phyloP scores from a whole-genome alignment of 106 monocot genomes.

The Vanilla planifolia region DNA sequence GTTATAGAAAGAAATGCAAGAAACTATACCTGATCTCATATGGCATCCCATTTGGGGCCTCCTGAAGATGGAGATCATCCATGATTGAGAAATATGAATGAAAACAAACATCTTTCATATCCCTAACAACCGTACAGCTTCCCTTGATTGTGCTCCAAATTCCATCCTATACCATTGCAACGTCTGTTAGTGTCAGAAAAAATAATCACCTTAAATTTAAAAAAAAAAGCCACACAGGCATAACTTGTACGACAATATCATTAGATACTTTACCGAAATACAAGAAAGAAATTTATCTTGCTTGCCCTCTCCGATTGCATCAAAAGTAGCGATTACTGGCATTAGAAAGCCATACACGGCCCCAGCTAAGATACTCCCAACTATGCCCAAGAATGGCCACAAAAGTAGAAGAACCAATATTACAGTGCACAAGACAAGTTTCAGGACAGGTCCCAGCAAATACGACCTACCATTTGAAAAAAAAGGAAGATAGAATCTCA shows the following conservation, averaged over 20 bases:
- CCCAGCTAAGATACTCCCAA: slow-evolving; percentile 58
- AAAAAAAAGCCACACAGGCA: not conserved
- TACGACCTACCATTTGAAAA: slow-evolving; percentile 58
- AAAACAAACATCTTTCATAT: slow-evolving; percentile 72
- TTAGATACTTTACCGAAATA: slow-evolving; percentile 43
- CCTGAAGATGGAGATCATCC: slow-evolving; percentile 61
- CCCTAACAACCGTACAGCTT: slow-evolving; percentile 77
- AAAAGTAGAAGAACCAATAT: slow-evolving; percentile 31
- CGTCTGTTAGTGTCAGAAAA: not conserved
- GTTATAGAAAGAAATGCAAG: not conserved
- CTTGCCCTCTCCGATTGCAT: slow-evolving; percentile 91
- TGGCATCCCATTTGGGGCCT: slow-evolving; percentile 47
- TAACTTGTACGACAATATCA: not conserved
- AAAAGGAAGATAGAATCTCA: not conserved
- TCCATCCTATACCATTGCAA: slow-evolving; percentile 60
- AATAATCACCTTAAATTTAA: not conserved
- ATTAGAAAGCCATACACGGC: slow-evolving; percentile 75
- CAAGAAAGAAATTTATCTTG: slow-evolving; percentile 57
- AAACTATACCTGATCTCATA: slow-evolving; percentile 81
- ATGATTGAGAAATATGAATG: slow-evolving; percentile 92
- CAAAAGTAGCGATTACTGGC: slow-evolving; percentile 80
- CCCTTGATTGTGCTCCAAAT: slow-evolving; percentile 84
- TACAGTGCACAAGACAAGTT: slow-evolving; percentile 42
- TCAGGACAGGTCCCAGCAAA: slow-evolving; percentile 71
- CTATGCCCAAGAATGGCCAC: slow-evolving; percentile 59